phyloP scores from a whole-genome alignment of 1,139 yeast genomes.

The Schwanniomyces etchellsii region DNA sequence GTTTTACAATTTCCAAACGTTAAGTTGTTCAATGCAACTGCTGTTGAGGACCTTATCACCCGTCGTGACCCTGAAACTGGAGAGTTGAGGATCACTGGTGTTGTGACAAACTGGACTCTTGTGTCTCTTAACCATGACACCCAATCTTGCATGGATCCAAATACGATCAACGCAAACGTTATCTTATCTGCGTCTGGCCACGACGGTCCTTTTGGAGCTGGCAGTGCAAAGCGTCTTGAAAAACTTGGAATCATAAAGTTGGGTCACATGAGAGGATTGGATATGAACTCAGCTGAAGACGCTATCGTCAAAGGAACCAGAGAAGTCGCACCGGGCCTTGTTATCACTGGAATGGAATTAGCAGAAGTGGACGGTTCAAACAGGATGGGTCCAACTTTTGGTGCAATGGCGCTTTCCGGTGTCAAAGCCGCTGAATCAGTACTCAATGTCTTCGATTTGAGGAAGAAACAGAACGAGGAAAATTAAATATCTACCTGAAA shows the following conservation, averaged over 20 bases:
- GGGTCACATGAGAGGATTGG: slow-evolving; percentile 75
- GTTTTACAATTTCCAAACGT: slow-evolving; percentile 70
- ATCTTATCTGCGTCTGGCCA: slow-evolving; percentile 74
- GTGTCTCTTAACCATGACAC: slow-evolving; percentile 73
- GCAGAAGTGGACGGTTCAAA: slow-evolving; percentile 73
- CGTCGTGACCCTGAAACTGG: slow-evolving; percentile 54
- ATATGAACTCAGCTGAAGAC: slow-evolving; percentile 76
- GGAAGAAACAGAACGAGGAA: slow-evolving; percentile 36
- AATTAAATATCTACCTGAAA: slow-evolving; percentile 1
- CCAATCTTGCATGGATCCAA: slow-evolving; percentile 82
- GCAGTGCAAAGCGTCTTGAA: slow-evolving; percentile 51
- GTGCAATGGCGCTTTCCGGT: slow-evolving; percentile 76
- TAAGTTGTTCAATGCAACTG: slow-evolving; percentile 74
- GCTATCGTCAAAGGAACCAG: slow-evolving; percentile 69
- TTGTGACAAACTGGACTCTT: slow-evolving; percentile 78
- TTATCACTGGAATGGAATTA: slow-evolving; percentile 78
- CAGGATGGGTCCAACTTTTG: slow-evolving; percentile 84
- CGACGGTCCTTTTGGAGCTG: slow-evolving; percentile 85
- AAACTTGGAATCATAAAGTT: slow-evolving; percentile 37
- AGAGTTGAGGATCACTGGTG: slow-evolving; percentile 66
- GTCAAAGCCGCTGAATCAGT: slow-evolving; percentile 69
- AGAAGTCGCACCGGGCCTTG: slow-evolving; percentile 65
- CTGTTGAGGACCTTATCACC: slow-evolving; percentile 76
- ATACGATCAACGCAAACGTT: slow-evolving; percentile 69
- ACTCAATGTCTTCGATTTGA: slow-evolving; percentile 43